phyloP scores from a whole-genome alignment of 2,329 filamentous ascomycete genomes.

The Scytalidium sp. region DNA sequence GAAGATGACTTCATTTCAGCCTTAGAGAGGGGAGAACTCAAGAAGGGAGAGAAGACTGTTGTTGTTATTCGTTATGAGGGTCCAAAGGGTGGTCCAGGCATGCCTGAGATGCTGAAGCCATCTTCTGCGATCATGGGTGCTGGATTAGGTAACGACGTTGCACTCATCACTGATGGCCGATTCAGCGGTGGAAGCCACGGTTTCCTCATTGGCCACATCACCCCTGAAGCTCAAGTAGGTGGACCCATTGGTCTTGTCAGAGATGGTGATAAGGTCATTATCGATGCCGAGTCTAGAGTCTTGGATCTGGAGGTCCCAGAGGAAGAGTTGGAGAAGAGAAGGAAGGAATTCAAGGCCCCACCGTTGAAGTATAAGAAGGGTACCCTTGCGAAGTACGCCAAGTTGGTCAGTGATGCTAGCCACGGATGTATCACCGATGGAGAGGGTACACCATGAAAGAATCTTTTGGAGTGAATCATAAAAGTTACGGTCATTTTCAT shows the following conservation, averaged over 20 bases:
- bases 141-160: slow-evolving; percentile 66
- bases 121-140: slow-evolving; percentile 72
- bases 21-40: slow-evolving; percentile 65
- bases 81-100: slow-evolving; percentile 70
- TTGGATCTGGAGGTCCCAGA: slow-evolving; percentile 50
- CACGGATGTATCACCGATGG: slow-evolving; percentile 57
- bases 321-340: slow-evolving; percentile 46
- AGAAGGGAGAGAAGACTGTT: slow-evolving; percentile 74
- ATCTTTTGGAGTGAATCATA: background rate
- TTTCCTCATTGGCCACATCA: slow-evolving; percentile 61
- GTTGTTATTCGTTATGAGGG: slow-evolving; percentile 75
- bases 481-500: background rate
- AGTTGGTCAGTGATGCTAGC: slow-evolving; percentile 52
- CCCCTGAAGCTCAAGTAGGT: slow-evolving; percentile 58
- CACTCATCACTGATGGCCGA: slow-evolving; percentile 69
- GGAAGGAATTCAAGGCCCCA: slow-evolving; percentile 49
- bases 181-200: slow-evolving; percentile 58
- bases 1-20: slow-evolving; percentile 68
- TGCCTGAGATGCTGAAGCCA: slow-evolving; percentile 74
- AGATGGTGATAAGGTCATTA: slow-evolving; percentile 58
- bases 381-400: slow-evolving; percentile 56
- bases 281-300: slow-evolving; percentile 54
- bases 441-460: background rate
- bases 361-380: slow-evolving; percentile 55
- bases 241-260: slow-evolving; percentile 56